Conservation (phyloP, 495 filamentous ascomycete species). For the Aspergillus diversus region DNA sequence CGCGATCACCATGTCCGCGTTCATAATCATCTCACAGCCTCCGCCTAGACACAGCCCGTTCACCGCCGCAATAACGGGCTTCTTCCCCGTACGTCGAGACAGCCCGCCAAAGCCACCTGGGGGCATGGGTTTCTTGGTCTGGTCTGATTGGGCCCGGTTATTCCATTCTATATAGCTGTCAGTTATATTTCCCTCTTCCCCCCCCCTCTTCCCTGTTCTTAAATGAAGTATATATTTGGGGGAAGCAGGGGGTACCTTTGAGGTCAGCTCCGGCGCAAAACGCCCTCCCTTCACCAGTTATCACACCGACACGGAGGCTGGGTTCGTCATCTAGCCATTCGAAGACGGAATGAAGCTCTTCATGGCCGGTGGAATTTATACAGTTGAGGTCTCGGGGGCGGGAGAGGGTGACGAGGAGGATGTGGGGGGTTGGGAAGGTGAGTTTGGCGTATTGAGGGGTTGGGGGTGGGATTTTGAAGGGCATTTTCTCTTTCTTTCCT, state of each 20-base stretch:
- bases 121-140: constrained; percentile 15
- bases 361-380: constrained; percentile 54
- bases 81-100: constrained; percentile 50
- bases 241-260: constrained; percentile 40
- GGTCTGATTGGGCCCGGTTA: constrained; percentile 18
- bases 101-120: constrained; percentile 44
- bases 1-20: constrained; percentile 72
- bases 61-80: constrained; percentile 74
- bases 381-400: constrained; percentile 52
- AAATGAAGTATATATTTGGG: not conserved
- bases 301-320: constrained; percentile 54
- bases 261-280: constrained; percentile 66
- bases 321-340: constrained; percentile 62
- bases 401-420: constrained; percentile 54
- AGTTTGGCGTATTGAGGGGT: constrained; percentile 40
- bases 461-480: constrained; percentile 43
- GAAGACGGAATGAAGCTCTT: constrained; percentile 56
- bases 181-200: not conserved
- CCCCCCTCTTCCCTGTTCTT: not conserved
- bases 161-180: constrained; percentile 43
- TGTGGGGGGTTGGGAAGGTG: constrained; percentile 50
- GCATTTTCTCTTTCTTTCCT: constrained; percentile 16
- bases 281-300: constrained; percentile 59
- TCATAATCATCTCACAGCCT: constrained; percentile 74
- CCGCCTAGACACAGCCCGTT: constrained; percentile 77